phyloP scores from a whole-genome alignment of 371 early-diverging fungal species.

The Funneliformis caledonium region DNA sequence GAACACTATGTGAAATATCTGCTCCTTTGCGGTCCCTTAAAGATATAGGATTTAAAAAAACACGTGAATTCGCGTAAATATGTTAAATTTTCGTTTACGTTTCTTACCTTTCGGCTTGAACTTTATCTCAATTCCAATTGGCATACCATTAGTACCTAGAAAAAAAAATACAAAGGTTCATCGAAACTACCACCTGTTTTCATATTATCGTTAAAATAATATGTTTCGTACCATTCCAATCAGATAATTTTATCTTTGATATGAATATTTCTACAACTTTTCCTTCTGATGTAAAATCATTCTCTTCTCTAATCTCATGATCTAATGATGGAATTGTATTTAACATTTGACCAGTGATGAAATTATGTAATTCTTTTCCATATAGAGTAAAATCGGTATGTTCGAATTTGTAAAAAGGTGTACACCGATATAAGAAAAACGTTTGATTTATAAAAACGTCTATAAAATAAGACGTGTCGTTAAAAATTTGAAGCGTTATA shows the following conservation, averaged over 20 bases:
- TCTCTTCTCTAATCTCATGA: neutral
- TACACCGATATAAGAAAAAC: conserved; percentile 19
- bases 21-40: neutral
- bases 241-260: conserved; percentile 2
- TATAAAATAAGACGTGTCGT: neutral
- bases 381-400: neutral
- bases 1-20: neutral
- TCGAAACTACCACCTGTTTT: neutral
- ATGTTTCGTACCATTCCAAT: conserved; percentile 3
- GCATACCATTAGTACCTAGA: neutral
- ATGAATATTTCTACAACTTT: neutral
- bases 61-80: neutral
- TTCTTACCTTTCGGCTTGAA: neutral
- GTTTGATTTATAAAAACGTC: conserved; percentile 12
- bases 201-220: neutral
- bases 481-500: too few species aligned
- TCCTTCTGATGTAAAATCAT: neutral
- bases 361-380: conserved; percentile 10
- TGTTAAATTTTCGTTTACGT: neutral
- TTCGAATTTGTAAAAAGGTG: conserved; percentile 22
- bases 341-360: conserved; percentile 5
- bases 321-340: neutral
- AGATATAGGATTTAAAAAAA: neutral
- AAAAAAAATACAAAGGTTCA: neutral
- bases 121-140: conserved; percentile 9